phyloP scores from a whole-genome alignment of 106 monocot species.

The Gastrodia elata region DNA sequence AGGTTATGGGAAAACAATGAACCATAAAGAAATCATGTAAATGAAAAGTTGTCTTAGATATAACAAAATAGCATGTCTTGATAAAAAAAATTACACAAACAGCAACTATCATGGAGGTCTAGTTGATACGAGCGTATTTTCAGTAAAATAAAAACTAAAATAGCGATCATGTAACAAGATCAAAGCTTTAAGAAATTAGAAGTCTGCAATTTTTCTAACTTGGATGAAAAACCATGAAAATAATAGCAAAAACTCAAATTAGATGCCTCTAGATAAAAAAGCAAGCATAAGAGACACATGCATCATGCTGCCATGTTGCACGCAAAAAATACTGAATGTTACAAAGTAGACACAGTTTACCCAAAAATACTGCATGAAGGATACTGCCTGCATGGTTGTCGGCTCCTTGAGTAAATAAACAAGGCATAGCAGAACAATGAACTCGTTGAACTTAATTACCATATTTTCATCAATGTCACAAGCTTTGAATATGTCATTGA shows the following conservation, averaged over 20 bases:
- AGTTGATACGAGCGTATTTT: background rate
- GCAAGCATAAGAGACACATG: background rate
- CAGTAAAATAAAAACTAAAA: background rate
- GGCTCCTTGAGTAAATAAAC: conserved; percentile 79
- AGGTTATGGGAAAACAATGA: conserved; percentile 21
- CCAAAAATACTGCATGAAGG: too few relatives aligned
- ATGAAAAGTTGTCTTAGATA: background rate
- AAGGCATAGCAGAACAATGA: conserved; percentile 88
- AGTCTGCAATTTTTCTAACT: background rate
- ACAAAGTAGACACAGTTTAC: too few relatives aligned
- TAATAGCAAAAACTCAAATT: background rate
- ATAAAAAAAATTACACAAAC: background rate
- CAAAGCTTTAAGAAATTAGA: background rate
- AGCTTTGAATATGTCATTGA: conserved; percentile 67
- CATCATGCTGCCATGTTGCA: background rate
- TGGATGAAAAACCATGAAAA: background rate
- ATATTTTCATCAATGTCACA: conserved; percentile 74
- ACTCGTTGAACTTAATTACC: conserved; percentile 95
- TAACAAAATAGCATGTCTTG: background rate
- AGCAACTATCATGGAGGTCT: background rate
- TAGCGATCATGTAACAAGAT: background rate
- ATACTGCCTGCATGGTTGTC: conserved; percentile 49
- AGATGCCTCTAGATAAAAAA: background rate
- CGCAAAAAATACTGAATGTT: background rate
- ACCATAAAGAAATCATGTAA: conserved; percentile 2